Percentiles rank a stretch among this genome's conserved stretches.
These are phyloP conservation scores for Proliferodiscus dingleyae DNA, from an alignment of 2,329 filamentous ascomycete genomes.

Conservation along the genomic window DNA sequence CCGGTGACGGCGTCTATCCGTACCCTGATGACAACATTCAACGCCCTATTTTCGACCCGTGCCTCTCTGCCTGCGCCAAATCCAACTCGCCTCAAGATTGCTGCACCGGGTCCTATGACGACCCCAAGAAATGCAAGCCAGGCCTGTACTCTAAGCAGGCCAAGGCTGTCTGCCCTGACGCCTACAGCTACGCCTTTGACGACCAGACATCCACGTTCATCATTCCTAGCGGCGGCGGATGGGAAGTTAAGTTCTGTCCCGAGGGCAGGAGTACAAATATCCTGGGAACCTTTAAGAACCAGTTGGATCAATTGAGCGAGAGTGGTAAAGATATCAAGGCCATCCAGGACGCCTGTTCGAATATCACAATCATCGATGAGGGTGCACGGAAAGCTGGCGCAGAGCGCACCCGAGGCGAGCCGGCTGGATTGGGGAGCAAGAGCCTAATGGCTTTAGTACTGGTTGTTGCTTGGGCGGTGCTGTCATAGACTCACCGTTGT, in stretches of 20 bases:
- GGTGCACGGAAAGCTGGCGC: constrained; percentile 12
- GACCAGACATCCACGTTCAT: constrained; percentile 57
- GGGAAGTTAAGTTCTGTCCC: constrained; percentile 76
- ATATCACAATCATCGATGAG: constrained; percentile 29
- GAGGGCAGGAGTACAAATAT: constrained; percentile 55
- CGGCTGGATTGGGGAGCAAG: constrained; percentile 5
- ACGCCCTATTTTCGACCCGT: constrained; percentile 70
- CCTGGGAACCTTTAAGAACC: constrained; percentile 44
- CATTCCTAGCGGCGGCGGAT: constrained; percentile 64
- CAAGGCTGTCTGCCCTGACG: constrained; percentile 76
- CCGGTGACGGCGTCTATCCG: constrained; percentile 71
- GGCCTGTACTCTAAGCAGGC: constrained; percentile 64
- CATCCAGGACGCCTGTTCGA: constrained; percentile 32
- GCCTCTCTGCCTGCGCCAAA: constrained; percentile 70
- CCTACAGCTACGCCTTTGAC: constrained; percentile 71
- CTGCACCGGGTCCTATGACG: constrained; percentile 66
- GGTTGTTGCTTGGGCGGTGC: constrained; percentile 25
- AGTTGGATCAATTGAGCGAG: constrained; percentile 45
- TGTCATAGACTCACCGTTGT: too few species aligned
- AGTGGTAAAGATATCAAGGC: constrained; percentile 36
- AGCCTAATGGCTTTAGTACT: constrained; percentile 27
- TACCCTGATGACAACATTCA: constrained; percentile 73
- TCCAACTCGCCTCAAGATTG: constrained; percentile 65
- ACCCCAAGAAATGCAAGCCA: constrained; percentile 58
- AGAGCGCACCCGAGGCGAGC: constrained; percentile 12